These are phyloP conservation scores for Salix udensis DNA, from an alignment of 345 rosid species.

Conservation along the genomic window DNA sequence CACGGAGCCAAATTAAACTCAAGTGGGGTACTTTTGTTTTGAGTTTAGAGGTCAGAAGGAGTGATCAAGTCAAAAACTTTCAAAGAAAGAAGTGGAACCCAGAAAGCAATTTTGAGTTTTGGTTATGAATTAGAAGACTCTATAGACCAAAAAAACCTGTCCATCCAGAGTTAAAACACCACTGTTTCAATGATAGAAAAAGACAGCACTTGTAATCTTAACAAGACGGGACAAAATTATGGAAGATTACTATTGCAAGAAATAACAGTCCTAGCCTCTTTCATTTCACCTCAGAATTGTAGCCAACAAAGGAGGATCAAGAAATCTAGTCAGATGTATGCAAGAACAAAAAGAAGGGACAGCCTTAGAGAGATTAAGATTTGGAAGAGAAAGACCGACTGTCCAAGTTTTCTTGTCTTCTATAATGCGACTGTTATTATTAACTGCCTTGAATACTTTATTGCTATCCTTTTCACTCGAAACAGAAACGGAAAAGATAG, in stretches of 20 bases:
- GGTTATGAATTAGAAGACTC: conserved; percentile 4
- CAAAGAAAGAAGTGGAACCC: conserved; percentile 9
- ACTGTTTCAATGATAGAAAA: neutral
- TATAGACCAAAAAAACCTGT: too few relatives aligned
- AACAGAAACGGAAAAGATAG: too few relatives aligned
- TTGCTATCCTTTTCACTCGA: too few relatives aligned
- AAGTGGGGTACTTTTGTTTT: neutral
- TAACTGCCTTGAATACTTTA: neutral
- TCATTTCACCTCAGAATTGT: neutral
- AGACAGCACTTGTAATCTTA: neutral
- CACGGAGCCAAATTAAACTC: neutral
- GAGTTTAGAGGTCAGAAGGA: neutral
- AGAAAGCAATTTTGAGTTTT: neutral
- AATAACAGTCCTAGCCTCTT: neutral
- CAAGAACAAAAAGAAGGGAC: neutral
- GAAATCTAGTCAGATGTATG: neutral
- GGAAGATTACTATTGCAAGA: neutral
- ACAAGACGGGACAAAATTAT: neutral
- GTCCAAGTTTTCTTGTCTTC: neutral
- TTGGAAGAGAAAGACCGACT: neutral
- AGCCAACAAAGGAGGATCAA: neutral
- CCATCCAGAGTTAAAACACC: neutral
- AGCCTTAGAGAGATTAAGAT: neutral
- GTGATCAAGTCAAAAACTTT: neutral
- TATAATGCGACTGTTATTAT: neutral